These are phyloP conservation scores for Erucastrum elatum DNA, from an alignment of 345 rosid species.

Conservation along the genomic window DNA sequence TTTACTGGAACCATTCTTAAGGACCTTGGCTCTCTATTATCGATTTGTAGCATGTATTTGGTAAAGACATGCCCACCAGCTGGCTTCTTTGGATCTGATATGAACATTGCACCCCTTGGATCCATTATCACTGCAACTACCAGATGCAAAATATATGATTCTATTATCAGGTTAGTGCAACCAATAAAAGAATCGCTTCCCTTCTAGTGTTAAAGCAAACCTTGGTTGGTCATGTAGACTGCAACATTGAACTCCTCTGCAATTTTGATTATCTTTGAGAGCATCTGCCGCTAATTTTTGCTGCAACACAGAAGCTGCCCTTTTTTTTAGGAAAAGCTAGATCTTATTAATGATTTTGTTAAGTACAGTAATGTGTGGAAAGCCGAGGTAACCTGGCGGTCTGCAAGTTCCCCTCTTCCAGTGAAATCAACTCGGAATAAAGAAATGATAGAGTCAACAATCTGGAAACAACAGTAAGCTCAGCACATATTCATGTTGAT, in stretches of 20 bases:
- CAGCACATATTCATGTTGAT: not conserved
- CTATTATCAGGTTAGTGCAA: not conserved
- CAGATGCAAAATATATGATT: not conserved
- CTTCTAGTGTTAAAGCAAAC: constrained; percentile 35
- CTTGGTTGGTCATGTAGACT: constrained; percentile 77
- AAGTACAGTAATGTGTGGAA: not conserved
- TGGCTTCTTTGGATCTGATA: constrained; percentile 90
- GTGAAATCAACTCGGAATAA: constrained; percentile 84
- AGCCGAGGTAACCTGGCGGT: constrained; percentile 59
- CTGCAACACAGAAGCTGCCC: constrained; percentile 46
- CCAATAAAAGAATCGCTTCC: not conserved
- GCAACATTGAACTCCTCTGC: constrained; percentile 62
- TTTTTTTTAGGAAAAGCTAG: constrained; percentile 14
- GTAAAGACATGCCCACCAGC: constrained; percentile 79
- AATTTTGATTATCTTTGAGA: not conserved
- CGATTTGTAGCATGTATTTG: not conserved
- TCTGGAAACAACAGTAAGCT: constrained; percentile 41
- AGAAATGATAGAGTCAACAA: constrained; percentile 84
- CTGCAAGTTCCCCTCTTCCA: constrained; percentile 93
- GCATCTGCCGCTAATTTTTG: constrained; percentile 82
- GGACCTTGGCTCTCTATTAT: not conserved
- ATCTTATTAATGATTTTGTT: not conserved
- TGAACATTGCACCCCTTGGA: constrained; percentile 86
- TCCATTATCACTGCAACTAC: constrained; percentile 32
- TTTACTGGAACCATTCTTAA: constrained; percentile 7